Conservation (phyloP, 768 basidiomycete species). For the Amanita rubescens region DNA sequence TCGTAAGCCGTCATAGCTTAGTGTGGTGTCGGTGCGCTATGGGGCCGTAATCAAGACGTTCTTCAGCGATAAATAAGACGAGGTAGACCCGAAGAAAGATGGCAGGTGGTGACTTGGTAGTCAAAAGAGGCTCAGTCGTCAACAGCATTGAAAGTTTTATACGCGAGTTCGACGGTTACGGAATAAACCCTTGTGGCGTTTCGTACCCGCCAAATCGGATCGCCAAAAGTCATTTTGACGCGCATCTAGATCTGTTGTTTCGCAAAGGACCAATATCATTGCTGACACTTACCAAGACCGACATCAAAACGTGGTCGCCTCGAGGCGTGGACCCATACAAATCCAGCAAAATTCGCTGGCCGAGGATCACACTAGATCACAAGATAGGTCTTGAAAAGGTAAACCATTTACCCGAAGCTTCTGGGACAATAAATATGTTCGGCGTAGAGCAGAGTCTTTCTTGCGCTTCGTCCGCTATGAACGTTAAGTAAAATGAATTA, state of each 20-base stretch:
- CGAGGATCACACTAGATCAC: slow-evolving; percentile 4
- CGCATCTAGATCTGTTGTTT: slow-evolving; percentile 26
- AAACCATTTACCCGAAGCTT: slow-evolving; percentile 1
- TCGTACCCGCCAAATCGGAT: slow-evolving; percentile 17
- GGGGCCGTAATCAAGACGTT: slow-evolving; percentile 51
- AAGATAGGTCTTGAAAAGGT: not conserved
- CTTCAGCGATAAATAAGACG: slow-evolving; percentile 7
- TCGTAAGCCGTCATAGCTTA: slow-evolving; percentile 53
- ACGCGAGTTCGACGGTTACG: slow-evolving; percentile 21
- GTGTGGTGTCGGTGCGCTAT: slow-evolving; percentile 46
- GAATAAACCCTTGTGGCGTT: slow-evolving; percentile 26
- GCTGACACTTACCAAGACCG: slow-evolving; percentile 24
- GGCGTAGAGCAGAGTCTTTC: slow-evolving; percentile 2
- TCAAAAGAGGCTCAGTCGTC: slow-evolving; percentile 17
- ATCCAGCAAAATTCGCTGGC: not conserved
- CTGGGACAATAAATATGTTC: not conserved
- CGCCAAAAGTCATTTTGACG: slow-evolving; percentile 14
- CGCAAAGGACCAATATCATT: slow-evolving; percentile 25
- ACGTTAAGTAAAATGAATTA: not conserved
- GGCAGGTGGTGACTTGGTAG: not conserved
- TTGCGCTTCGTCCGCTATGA: slow-evolving; percentile 2
- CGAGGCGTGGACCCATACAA: slow-evolving; percentile 23
- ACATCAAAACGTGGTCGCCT: slow-evolving; percentile 45
- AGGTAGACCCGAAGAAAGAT: slow-evolving; percentile 7
- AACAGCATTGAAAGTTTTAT: slow-evolving; percentile 26